Base-by-base conservation (phyloP, 345 rosid genomes). In the Erysimum cheiranthoides region DNA sequence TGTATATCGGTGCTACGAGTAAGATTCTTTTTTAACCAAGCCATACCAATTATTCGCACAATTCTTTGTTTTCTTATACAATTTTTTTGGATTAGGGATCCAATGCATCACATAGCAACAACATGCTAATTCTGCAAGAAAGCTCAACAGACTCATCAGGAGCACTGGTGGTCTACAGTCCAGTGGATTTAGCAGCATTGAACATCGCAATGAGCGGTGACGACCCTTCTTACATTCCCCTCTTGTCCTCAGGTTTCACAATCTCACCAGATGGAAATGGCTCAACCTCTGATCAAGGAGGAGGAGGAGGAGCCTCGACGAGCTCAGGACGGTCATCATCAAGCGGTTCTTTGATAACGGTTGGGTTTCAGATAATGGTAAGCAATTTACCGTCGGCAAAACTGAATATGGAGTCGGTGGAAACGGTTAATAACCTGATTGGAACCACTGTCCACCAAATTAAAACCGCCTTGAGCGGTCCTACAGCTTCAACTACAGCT, bases 111-210 rank as follows among this genome's bases (percentile, higher is more conserved):
- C 94, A 90, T 80, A 90, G 87, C 84, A 73, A 86, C 62, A 94
- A 87, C 72, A 95, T 92, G 99, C 47, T 95, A 56, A 87, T 95
- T 68, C 97, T 95, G 38, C 99, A 95, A 83, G 99, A 95, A 85
- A 90, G 93, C 82, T 90, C 96, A 80, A 72, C 85, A 66, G 99
- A 95, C 85, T 81, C 86, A 36, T 88, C 99, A 9, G 99, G 93
- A 39, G 88, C 97, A 11, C 81, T 92, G 0, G 87, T 95, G 35
- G 90, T 92, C 10, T 92, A 92, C 65, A 89, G 98, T 77, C 96
- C 99, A 0, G 91, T 95, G 32, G 99, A 95, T 70, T 82, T 92
- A 64, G 80, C 93, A 0, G 89, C 93, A 10, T 77, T 95, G 73
- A 86, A 90, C 85, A 76, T 92, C n/a, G 97, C 97, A 64, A 90